Evolutionary conservation across 805 yeast species (phyloP).

Genomic region (Saccharomycopsis olivae): DNA sequence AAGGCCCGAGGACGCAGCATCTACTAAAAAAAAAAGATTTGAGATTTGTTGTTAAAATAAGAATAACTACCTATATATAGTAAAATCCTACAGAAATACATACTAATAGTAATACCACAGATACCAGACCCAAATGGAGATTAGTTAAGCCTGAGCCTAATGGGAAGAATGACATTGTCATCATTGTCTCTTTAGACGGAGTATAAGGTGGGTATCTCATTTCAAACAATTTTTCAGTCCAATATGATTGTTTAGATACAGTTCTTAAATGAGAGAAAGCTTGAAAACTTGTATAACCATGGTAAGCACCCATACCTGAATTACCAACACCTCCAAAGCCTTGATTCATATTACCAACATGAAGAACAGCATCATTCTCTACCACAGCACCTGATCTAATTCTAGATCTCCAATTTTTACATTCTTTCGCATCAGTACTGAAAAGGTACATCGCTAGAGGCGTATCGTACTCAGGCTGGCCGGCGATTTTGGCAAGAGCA

Average conservation of each 20-base stretch:
- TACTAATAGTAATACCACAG: no score
- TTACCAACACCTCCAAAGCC: conserved; percentile 91
- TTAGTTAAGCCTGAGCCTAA: conserved; percentile 7
- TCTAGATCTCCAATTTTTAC: conserved; percentile 35
- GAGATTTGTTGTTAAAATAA: no score
- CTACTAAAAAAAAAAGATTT: no score
- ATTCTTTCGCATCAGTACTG: conserved; percentile 36
- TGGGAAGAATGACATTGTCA: conserved; percentile 9
- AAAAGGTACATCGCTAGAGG: conserved; percentile 78
- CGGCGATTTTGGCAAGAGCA: conserved; percentile 30
- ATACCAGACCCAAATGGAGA: no score
- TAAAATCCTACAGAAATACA: no score
- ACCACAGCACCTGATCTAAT: conserved; percentile 66
- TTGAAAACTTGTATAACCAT: conserved; percentile 58
- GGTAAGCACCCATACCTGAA: conserved; percentile 79
- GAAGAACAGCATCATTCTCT: conserved; percentile 63
- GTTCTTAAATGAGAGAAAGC: conserved; percentile 66
- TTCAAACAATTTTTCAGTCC: conserved; percentile 49
- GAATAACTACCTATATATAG: no score
- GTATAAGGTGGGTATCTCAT: conserved; percentile 59
- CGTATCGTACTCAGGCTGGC: conserved; percentile 57
- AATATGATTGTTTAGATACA: conserved; percentile 49
- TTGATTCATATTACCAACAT: conserved; percentile 52
- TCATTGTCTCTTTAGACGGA: conserved; percentile 23
- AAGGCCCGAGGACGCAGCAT: no score